Evolutionary conservation across 306 rosid species (phyloP), one percentile per base, ranked within the genome.

Genomic region (Medicago lupulina): DNA sequence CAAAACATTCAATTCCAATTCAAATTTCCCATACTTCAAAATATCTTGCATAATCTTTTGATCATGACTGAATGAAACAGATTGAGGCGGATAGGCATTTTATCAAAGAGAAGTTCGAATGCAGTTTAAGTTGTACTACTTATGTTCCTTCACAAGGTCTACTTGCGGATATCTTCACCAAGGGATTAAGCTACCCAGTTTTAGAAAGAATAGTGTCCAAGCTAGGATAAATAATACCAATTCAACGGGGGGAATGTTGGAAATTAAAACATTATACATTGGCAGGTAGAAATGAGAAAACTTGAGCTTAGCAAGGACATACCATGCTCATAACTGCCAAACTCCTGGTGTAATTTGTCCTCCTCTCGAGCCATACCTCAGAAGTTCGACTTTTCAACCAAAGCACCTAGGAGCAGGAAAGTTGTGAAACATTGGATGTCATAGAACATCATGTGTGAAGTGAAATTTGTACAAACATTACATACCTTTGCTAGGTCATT

Each of bases 271-370:
- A 13, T 28, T 14, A 11, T 28, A 74, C 28, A 4, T 49, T 67
- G 34, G 57, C 55, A 55, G 70, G 58, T 10, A 71, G 47, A 64
- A 74, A 61, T 34, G n/a, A 67, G 58, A 73, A 78, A 67, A 74
- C 10, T 28, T 62, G 39, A 59, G 78, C 39, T 17, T 55, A 67
- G 54, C 77, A 78, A 67, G 76, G 65, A 81, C 86, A 47, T 62
- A 95, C 98, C 98, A 95, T 95, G 86, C 98, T 95, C 98, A 95
- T 95, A 86, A 92, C 98, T 72, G 98, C 98, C 87, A 95, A 88
- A 86, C 98, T 95, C 82, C 97, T 88, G 2, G 98, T 95, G 72
- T 95, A 95, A 81, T 95, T 95, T 67, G 98, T 95, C 79, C 98
- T 92, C 85, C 98, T 95, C 88, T 92, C 98, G 23, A 95, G 85